Base-by-base conservation (phyloP, 2,329 filamentous ascomycete genomes). In the Penicillium sp. region DNA sequence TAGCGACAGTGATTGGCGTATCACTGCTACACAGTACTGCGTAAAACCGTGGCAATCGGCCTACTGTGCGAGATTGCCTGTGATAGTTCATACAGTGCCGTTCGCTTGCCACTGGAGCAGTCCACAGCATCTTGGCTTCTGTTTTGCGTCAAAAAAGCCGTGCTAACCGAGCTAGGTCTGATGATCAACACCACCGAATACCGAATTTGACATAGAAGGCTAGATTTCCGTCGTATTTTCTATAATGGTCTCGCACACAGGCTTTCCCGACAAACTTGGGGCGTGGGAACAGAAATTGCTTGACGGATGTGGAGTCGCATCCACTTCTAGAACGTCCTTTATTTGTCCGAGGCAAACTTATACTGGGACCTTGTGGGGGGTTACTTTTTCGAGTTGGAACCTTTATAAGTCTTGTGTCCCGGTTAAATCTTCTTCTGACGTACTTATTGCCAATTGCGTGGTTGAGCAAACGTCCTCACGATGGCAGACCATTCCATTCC, bases 91-190 rank as follows among this genome's bases (percentile, higher is more conserved):
- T 18, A 22, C 18, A 30, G 41, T 40, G 12, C 22, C 22, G 52
- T 41, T 35, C 16, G 33, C 38, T 54, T 50, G 50, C 56, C 52
- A 55, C 52, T 31, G 45, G 34, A 30, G 35, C 43, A 52, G 46
- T 50, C 38, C 31, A 28, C 35, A 34, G 34, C 37, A 40, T 53
- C 36, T 52, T 56, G 44, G 51, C 51, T 50, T 19, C 16, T 39
- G 35, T 28, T 41, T 48, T 37, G 40, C 36, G 45, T 38, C 33
- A n/a, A 36, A 55, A 42, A 29, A 59, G 56, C 59, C 58, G 56
- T 61, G 45, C 44, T 60, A 61, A 45, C 58, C 58, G 58, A 52
- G 41, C 27, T 7, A 50, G 31, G 11, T 28, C 36, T 43, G n/a
- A 10, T 29, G 59, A 59, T 60, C 57, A 59, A 43, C 59, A 55